Base-by-base conservation (phyloP, 768 basidiomycete species). In the Termitomyces sp. region DNA sequence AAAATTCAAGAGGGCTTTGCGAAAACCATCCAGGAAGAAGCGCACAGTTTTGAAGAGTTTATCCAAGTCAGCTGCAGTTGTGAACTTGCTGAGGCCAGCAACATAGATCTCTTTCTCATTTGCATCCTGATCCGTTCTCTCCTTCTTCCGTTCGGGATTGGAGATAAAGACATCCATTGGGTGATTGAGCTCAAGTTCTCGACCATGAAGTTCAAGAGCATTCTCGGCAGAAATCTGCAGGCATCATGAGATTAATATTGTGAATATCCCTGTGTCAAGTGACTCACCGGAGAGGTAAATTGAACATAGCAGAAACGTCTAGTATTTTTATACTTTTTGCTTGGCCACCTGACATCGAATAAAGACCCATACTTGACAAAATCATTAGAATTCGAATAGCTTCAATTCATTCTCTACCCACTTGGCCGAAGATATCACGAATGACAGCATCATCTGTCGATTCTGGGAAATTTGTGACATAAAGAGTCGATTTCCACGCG, bases 291-390 rank as follows among this genome's bases (percentile, higher is more conserved):
- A 19, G 84, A 84, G 1, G 86, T 87, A 67, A 83, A 98, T 60
- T 98, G 97, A 1, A 99, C 77, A 68, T 98, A 99, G 65, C 92
- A 94, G 70, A 99, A 98, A 43, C 97, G 81, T 37, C 97, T 77
- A 2, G 89, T 88, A 55, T 75, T 84, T 71, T 94, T 96, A 78
- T 93, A 94, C 67, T 97, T 97, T 67, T 95, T 95, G 72, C 93
- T 95, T 5, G 97, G 97, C 96, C 96, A 98, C 33, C 97, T 89
- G 17, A 94, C 89, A 61, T 98, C 95, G 58, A 98, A 91, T 53
- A 99, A 81, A 5, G 79, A 81, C 10, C 97, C 97, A 70, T 89
- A 94, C 94, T 97, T 97, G 55, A 1, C 26, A 38, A 46, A 56
- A 43, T 59, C 38, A 33, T 55, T 48, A n/a, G 55, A 41, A 55